Percentiles rank a stretch among this genome's conserved stretches.
Conservation (phyloP, 2,329 filamentous ascomycete species). For the Xylariaceae sp. region DNA sequence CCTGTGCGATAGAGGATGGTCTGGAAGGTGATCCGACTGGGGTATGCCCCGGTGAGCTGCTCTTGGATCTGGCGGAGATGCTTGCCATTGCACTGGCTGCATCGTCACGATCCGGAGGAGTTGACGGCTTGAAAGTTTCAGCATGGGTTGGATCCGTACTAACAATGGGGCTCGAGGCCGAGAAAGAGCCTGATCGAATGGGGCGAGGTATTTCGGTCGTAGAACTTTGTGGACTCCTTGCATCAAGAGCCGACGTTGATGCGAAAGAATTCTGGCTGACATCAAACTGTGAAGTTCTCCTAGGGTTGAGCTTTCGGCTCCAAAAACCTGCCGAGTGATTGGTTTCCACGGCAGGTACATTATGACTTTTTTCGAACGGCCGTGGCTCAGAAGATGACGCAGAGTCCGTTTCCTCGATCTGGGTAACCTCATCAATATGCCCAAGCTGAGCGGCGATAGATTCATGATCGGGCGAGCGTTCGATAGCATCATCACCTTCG, state of each 20-base stretch:
- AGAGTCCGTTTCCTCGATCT: slow-evolving; percentile 46
- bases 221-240: slow-evolving; percentile 44
- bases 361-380: slow-evolving; percentile 60
- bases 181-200: slow-evolving; percentile 65
- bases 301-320: slow-evolving; percentile 50
- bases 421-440: slow-evolving; percentile 51
- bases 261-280: slow-evolving; percentile 39
- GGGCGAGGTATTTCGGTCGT: slow-evolving; percentile 53
- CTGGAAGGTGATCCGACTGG: slow-evolving; percentile 33
- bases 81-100: slow-evolving; percentile 66
- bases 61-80: slow-evolving; percentile 51
- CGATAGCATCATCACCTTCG: slow-evolving; percentile 55
- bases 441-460: slow-evolving; percentile 47
- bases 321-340: slow-evolving; percentile 49
- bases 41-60: slow-evolving; percentile 28
- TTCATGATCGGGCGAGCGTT: slow-evolving; percentile 41
- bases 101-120: slow-evolving; percentile 59
- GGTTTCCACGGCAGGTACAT: slow-evolving; percentile 48
- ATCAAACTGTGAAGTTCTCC: slow-evolving; percentile 37
- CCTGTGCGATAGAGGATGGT: slow-evolving; percentile 18
- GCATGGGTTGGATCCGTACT: slow-evolving; percentile 68
- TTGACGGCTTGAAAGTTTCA: slow-evolving; percentile 63
- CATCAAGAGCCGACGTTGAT: slow-evolving; percentile 53
- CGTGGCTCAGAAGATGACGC: slow-evolving; percentile 42
- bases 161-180: slow-evolving; percentile 66